Evolutionary conservation across 768 basidiomycete genomes (phyloP).

Genomic region (Kwoniella newhampshirensis): DNA sequence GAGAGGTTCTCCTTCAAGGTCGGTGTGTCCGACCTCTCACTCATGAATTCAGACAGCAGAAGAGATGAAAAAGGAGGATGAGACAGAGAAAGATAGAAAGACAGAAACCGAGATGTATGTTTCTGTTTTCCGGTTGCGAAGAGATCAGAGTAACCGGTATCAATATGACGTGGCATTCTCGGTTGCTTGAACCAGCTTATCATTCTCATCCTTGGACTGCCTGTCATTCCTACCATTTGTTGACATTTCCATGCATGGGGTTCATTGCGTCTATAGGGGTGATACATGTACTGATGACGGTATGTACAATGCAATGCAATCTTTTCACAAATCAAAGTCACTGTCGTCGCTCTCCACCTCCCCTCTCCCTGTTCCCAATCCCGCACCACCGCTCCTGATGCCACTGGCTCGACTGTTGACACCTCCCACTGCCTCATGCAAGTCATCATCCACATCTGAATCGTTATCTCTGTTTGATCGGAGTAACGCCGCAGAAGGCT

Average conservation of each 20-base stretch:
- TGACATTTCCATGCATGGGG: no score
- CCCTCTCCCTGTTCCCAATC: slow-evolving; percentile 43
- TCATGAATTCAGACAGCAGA: no score
- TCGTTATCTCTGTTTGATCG: slow-evolving; percentile 13
- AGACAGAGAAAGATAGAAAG: not conserved
- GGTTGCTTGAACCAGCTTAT: no score
- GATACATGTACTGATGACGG: no score
- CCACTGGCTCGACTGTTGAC: slow-evolving; percentile 52
- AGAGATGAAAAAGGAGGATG: not conserved
- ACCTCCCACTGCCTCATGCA: slow-evolving; percentile 56
- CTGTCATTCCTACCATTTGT: no score
- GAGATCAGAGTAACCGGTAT: not conserved
- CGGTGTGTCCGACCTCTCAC: no score
- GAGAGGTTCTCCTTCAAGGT: not conserved
- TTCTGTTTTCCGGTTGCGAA: no score
- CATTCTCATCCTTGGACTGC: no score
- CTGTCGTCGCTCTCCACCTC: slow-evolving; percentile 61
- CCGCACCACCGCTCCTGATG: slow-evolving; percentile 46
- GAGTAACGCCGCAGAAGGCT: slow-evolving; percentile 52
- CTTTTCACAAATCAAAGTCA: slow-evolving; percentile 73
- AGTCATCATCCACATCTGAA: slow-evolving; percentile 55
- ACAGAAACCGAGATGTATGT: not conserved
- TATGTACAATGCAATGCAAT: no score
- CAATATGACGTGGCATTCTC: not conserved
- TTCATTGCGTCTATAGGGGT: no score